A percentile compares a stretch with the other conserved stretches of the same genome.
phyloP scores from a whole-genome alignment of 2,329 filamentous ascomycete species.

The Ceratocystis papillata region DNA sequence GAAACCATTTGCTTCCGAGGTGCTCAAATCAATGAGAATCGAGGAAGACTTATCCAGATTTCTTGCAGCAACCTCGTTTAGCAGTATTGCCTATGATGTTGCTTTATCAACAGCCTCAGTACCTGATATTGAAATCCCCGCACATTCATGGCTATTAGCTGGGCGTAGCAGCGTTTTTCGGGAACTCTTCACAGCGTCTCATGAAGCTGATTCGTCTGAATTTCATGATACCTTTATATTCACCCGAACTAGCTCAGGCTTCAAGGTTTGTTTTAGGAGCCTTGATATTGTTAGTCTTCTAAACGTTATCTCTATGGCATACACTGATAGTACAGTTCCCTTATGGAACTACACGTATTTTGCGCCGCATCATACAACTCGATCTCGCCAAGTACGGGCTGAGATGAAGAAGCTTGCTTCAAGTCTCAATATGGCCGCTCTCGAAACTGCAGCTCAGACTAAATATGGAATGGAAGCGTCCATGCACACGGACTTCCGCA shows the following conservation, averaged over 20 bases:
- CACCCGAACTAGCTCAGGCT: conserved; percentile 27
- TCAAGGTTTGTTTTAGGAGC: conserved; percentile 41
- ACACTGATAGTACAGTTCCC: conserved; percentile 68
- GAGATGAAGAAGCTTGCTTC: conserved; percentile 83
- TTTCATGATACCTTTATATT: conserved; percentile 52
- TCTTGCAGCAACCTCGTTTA: conserved; percentile 34
- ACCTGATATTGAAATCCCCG: conserved; percentile 62
- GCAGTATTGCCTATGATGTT: conserved; percentile 36
- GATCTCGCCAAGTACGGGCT: conserved; percentile 67
- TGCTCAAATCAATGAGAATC: conserved; percentile 53
- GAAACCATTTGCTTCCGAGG: conserved; percentile 40
- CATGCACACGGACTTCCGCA: conserved; percentile 58
- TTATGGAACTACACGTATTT: conserved; percentile 74
- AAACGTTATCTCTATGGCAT: conserved; percentile 69
- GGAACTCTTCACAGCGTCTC: conserved; percentile 48
- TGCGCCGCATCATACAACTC: conserved; percentile 52
- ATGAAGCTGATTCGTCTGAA: conserved; percentile 43
- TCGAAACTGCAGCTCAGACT: conserved; percentile 68
- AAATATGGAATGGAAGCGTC: conserved; percentile 56
- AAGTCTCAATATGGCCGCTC: conserved; percentile 54
- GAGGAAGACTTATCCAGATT: conserved; percentile 51
- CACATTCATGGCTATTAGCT: conserved; percentile 70
- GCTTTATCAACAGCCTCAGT: conserved; percentile 46
- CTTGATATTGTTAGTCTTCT: conserved; percentile 69
- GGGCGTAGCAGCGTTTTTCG: conserved; percentile 62